Evolutionary conservation across 2,329 filamentous ascomycete genomes (phyloP).

Genomic region (Arthrobotrys entomopaga): DNA sequence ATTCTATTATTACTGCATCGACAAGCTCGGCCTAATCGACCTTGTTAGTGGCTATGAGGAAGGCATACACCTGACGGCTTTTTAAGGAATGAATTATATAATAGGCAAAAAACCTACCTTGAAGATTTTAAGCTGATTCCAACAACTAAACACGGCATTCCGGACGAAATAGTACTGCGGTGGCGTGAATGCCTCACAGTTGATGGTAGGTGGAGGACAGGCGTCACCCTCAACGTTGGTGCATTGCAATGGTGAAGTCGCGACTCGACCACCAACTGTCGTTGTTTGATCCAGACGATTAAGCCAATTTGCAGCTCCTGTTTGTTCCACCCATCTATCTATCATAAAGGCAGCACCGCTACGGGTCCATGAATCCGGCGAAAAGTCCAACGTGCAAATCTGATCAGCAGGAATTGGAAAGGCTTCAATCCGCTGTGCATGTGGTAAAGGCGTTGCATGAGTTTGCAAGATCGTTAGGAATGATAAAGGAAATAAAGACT

Average conservation of each 20-base stretch:
- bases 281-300: conserved; percentile 7
- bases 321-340: too few species aligned
- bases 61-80: background rate
- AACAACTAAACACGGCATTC: background rate
- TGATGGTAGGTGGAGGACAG: conserved; percentile 11
- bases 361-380: too few species aligned
- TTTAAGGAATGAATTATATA: background rate
- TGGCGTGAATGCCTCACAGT: conserved; percentile 10
- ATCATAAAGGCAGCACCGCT: too few species aligned
- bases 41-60: too few species aligned
- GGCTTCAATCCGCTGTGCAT: too few species aligned
- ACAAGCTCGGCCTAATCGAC: background rate
- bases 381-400: too few species aligned
- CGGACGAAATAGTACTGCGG: conserved; percentile 13
- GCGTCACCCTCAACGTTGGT: background rate
- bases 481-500: too few species aligned
- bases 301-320: too few species aligned
- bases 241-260: conserved; percentile 4
- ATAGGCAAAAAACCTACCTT: background rate
- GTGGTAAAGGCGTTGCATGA: too few species aligned
- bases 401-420: too few species aligned
- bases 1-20: conserved; percentile 6
- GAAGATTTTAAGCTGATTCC: background rate
- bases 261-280: background rate
- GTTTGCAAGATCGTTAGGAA: too few species aligned